Conservation (phyloP, 306 rosid genomes). For the Gynostemma pentaphyllum region DNA sequence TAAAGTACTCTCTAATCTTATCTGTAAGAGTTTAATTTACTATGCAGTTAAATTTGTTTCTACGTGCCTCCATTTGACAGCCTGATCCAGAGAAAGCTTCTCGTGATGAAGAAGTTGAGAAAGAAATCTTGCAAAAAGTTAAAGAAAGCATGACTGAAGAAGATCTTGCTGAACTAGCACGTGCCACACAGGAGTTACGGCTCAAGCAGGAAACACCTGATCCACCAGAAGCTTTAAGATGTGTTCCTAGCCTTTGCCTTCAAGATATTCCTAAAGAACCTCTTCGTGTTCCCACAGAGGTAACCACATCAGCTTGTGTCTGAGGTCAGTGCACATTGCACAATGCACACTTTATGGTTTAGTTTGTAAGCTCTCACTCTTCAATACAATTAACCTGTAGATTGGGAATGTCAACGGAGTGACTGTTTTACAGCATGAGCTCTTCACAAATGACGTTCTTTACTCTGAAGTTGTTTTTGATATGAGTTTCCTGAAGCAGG, state of each 20-base stretch:
- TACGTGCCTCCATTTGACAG: slow-evolving; percentile 32
- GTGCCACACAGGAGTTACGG: slow-evolving; percentile 73
- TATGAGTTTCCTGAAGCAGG: slow-evolving; percentile 80
- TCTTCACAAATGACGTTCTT: slow-evolving; percentile 91
- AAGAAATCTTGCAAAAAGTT: slow-evolving; percentile 56
- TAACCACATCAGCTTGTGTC: slow-evolving; percentile 13
- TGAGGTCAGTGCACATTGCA: not conserved
- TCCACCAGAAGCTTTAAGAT: slow-evolving; percentile 84
- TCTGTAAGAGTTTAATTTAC: not conserved
- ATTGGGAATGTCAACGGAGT: slow-evolving; percentile 75
- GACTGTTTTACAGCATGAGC: slow-evolving; percentile 80
- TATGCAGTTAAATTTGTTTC: slow-evolving; percentile 9
- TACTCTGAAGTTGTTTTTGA: slow-evolving; percentile 81
- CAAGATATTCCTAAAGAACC: slow-evolving; percentile 96
- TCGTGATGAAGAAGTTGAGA: slow-evolving; percentile 73
- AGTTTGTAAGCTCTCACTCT: slow-evolving; percentile 10
- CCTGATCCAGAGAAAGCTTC: slow-evolving; percentile 92
- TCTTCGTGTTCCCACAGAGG: slow-evolving; percentile 63
- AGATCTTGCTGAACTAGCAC: slow-evolving; percentile 79
- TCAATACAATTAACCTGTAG: slow-evolving; percentile 33
- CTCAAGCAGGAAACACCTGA: slow-evolving; percentile 96
- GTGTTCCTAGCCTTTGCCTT: slow-evolving; percentile 89
- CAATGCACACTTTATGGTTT: not conserved
- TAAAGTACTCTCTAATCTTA: slow-evolving; percentile 13
- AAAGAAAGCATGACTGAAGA: slow-evolving; percentile 75